phyloP scores from a whole-genome alignment of 495 filamentous ascomycete species.

The Clavariopsis aquatica region DNA sequence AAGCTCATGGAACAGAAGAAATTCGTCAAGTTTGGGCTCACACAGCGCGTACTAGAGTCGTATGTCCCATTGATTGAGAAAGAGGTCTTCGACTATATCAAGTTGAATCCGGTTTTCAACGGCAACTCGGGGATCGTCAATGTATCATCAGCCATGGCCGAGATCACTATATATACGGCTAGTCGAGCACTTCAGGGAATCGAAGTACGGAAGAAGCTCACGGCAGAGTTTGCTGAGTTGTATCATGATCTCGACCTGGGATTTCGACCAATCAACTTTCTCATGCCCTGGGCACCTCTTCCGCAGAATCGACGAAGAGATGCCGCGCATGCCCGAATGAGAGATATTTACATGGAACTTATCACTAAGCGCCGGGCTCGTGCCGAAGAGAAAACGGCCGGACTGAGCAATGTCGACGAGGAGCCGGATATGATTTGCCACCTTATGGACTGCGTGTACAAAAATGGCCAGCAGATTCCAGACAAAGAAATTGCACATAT shows the following conservation, averaged over 20 bases:
- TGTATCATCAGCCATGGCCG: constrained; percentile 57
- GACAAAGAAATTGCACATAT: constrained; percentile 65
- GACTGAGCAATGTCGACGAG: constrained; percentile 69
- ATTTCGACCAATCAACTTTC: constrained; percentile 66
- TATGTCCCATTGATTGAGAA: constrained; percentile 61
- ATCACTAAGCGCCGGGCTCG: constrained; percentile 55
- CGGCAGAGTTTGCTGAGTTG: constrained; percentile 62
- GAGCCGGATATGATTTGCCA: constrained; percentile 70
- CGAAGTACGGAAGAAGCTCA: constrained; percentile 63
- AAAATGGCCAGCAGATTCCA: constrained; percentile 61
- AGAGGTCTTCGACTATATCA: constrained; percentile 56
- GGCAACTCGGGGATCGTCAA: constrained; percentile 54
- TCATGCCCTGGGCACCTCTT: constrained; percentile 63
- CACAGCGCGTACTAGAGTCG: constrained; percentile 59
- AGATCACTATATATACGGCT: constrained; percentile 67
- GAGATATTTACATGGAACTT: constrained; percentile 61
- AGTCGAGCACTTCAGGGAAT: constrained; percentile 65
- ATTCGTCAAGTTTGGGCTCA: constrained; percentile 68
- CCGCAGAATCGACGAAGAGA: constrained; percentile 65
- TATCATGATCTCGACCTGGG: constrained; percentile 69
- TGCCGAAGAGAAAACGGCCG: constrained; percentile 51
- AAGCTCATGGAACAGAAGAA: constrained; percentile 73
- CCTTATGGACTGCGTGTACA: constrained; percentile 64
- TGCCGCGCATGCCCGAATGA: constrained; percentile 58
- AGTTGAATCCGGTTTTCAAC: constrained; percentile 52